Evolutionary conservation across 495 filamentous ascomycete species (phyloP).

Genomic region (Podospora tetraspora): DNA sequence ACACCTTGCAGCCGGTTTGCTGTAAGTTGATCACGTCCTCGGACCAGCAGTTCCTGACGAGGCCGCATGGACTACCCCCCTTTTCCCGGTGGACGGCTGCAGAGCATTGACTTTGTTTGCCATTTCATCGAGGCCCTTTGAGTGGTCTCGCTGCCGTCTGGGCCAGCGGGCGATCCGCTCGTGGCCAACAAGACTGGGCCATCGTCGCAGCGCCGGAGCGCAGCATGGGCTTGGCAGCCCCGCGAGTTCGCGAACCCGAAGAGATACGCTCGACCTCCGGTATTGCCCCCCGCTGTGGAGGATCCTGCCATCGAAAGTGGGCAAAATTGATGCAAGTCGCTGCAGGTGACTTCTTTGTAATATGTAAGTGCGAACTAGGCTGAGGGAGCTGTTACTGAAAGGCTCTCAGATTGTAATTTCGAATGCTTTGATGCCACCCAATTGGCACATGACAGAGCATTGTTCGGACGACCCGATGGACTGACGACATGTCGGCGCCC

Average conservation of each 20-base stretch:
- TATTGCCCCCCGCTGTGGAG: background rate
- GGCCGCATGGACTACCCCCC: background rate
- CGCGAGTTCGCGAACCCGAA: conserved; percentile 7
- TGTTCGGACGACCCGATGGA: background rate
- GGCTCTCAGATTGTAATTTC: background rate
- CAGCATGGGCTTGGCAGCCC: conserved; percentile 8
- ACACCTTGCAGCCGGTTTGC: background rate
- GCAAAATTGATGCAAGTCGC: background rate
- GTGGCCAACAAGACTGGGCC: background rate
- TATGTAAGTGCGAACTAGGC: background rate
- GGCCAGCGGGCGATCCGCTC: background rate
- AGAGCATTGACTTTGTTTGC: conserved; percentile 3
- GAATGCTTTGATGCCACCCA: background rate
- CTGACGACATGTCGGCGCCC: background rate
- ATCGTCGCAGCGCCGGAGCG: background rate
- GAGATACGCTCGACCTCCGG: background rate
- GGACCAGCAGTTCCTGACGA: background rate
- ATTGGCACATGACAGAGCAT: background rate
- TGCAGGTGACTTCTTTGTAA: background rate
- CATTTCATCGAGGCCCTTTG: background rate
- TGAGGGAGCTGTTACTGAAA: background rate
- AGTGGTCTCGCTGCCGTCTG: background rate
- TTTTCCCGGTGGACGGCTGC: background rate
- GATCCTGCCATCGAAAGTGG: background rate
- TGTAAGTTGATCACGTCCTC: background rate